A percentile compares a stretch with the other conserved stretches of the same genome.
These are phyloP conservation scores for Isoetes engelmannii DNA, from an alignment of 83 land plant species.

Conservation along the genomic window DNA sequence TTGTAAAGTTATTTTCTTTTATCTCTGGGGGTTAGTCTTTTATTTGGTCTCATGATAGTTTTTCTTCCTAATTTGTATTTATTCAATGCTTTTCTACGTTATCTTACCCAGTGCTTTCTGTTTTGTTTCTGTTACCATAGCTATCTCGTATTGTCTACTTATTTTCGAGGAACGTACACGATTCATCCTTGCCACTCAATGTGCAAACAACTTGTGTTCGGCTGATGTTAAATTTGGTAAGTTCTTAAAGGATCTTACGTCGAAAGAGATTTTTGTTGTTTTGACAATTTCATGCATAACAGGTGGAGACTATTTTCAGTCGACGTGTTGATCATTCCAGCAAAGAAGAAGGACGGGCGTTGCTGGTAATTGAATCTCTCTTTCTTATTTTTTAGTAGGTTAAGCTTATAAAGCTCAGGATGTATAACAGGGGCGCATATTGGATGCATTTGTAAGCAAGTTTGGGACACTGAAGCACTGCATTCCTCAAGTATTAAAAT, in stretches of 20 bases:
- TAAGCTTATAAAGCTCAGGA: neutral
- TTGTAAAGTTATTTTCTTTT: too few relatives aligned
- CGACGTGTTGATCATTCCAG: constrained; percentile 67
- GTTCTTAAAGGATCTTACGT: neutral
- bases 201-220: constrained; percentile 99
- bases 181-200: constrained; percentile 79
- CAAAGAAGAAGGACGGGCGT: constrained; percentile 86
- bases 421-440: constrained; percentile 63
- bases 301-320: constrained; percentile 96
- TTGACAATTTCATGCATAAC: neutral
- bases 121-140: constrained; percentile 40
- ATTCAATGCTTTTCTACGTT: neutral
- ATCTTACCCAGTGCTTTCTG: neutral
- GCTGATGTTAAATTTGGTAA: constrained; percentile 93
- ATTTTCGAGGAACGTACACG: constrained; percentile 98
- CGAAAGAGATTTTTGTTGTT: too few relatives aligned
- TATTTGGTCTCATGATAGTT: neutral
- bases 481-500: constrained; percentile 68
- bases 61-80: neutral
- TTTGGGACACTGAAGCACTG: constrained; percentile 85
- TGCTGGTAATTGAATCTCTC: constrained; percentile 48
- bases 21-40: too few relatives aligned
- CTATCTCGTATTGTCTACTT: constrained; percentile 88
- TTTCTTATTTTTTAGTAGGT: neutral
- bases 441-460: constrained; percentile 99